Evolutionary conservation across 805 yeast genomes (phyloP), one percentile per base, ranked within the genome.

Genomic region (Candida manassasensis): DNA sequence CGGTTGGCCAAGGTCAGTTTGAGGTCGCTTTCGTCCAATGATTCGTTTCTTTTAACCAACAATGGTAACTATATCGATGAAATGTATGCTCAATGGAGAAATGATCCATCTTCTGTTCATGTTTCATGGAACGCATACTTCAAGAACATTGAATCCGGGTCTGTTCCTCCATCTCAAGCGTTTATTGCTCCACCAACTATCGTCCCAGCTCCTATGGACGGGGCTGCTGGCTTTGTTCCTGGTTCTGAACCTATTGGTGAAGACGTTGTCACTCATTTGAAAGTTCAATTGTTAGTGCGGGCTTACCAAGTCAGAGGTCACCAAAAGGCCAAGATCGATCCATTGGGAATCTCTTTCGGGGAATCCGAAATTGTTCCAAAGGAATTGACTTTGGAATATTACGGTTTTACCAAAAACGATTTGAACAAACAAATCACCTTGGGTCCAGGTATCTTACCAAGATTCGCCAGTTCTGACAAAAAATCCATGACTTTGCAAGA

Each of bases 241-340:
- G 76, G 75, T 18, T 72, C 74, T 33, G 53, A 52, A 28, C 71
- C 69, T 19, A 61, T 59, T 41, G 60, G 68, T 45, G 77, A 79
- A 53, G 86, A 81, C 45, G 86, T 89, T 29, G 73, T 84, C 45
- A 74, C 85, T 43, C 97, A 93, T 61, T 77, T 93, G 72, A 93
- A 93, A 63, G 94, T 88, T 12, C 99, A 93, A 73, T 77, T 93
- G 50, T 74, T 93, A 52, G 97, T 94, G 44, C 84, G 99, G 63
- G 98, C 98, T 19, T 93, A 89, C 68, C 98, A 93, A 71, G 98
- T 93, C 35, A 81, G 97, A 65, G 99, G 98, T 48, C 99, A 93
- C 63, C 84, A 81, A 62, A 86, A 85, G 69, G 97, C 97, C 30
- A 82, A 80, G 51, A 81, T 88, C 43, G 99, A 93, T 63, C 99